These are phyloP conservation scores for Oryza glaberrima DNA, from an alignment of 176 grass and related monocot species.

Conservation along the genomic window DNA sequence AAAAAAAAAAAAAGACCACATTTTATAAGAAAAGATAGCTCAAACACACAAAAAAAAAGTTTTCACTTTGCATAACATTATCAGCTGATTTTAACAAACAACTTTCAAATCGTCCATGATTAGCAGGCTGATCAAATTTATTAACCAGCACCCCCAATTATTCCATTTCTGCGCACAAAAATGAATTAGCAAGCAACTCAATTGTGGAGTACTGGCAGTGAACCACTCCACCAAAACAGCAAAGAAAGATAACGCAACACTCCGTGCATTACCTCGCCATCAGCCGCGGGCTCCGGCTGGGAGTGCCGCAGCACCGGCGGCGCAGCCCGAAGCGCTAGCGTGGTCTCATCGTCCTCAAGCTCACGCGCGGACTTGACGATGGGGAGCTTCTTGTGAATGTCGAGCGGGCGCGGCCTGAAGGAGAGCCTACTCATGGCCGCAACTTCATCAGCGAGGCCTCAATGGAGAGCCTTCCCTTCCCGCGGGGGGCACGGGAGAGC, in stretches of 20 bases:
- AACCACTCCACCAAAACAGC: background rate
- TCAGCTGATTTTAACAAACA: background rate
- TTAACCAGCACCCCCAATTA: background rate
- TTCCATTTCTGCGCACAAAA: background rate
- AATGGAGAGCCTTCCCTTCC: background rate
- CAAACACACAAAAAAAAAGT: background rate
- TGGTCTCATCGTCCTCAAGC: conserved; percentile 86
- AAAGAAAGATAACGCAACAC: background rate
- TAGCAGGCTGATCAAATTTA: background rate
- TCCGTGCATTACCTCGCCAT: conserved; percentile 22
- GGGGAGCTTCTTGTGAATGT: conserved; percentile 98
- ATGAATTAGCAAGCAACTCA: background rate
- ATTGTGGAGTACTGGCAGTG: background rate
- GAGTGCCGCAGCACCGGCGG: conserved; percentile 2
- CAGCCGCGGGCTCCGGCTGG: conserved; percentile 31
- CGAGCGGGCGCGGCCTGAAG: conserved; percentile 93
- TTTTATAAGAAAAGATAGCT: background rate
- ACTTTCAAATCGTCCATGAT: background rate
- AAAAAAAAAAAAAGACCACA: background rate
- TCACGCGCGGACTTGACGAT: conserved; percentile 86
- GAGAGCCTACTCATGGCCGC: conserved; percentile 90
- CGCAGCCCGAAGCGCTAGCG: background rate
- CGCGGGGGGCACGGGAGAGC: too few relatives aligned
- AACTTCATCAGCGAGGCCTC: conserved; percentile 28
- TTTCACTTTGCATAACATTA: background rate